These are phyloP conservation scores for Yamadazyma spencermartinsiae DNA, from an alignment of 1,139 yeast genomes.

Conservation along the genomic window DNA sequence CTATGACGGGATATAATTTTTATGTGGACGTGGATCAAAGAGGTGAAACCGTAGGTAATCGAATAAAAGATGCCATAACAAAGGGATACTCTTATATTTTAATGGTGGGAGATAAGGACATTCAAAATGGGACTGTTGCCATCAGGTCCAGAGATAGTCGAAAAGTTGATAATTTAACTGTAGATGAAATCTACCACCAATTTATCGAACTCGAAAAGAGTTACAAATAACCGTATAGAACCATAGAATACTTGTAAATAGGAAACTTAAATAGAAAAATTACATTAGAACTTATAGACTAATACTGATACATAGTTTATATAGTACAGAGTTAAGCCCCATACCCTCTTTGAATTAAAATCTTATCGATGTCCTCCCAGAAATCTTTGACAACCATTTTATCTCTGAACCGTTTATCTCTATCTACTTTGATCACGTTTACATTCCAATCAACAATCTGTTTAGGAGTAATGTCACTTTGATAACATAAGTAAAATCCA, in stretches of 20 bases:
- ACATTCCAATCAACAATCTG: constrained; percentile 88
- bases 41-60: constrained; percentile 74
- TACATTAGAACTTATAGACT: no score
- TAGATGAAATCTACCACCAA: constrained; percentile 47
- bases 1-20: constrained; percentile 62
- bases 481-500: constrained; percentile 77
- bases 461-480: constrained; percentile 78
- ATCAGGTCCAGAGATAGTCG: constrained; percentile 62
- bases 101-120: constrained; percentile 85
- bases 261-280: not conserved
- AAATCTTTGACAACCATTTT: constrained; percentile 80
- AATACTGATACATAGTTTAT: no score
- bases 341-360: constrained; percentile 49
- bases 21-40: constrained; percentile 75
- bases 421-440: constrained; percentile 70
- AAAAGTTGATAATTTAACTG: constrained; percentile 43
- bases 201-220: constrained; percentile 53
- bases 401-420: constrained; percentile 84
- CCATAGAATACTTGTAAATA: constrained; percentile 5
- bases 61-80: constrained; percentile 75
- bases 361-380: constrained; percentile 76
- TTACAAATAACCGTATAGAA: constrained; percentile 25
- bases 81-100: constrained; percentile 80
- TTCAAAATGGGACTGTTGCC: constrained; percentile 59
- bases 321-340: constrained; percentile 20